Evolutionary conservation across 2,329 filamentous ascomycete genomes (phyloP), one percentile per base, ranked within the genome.

Genomic region (Monilinia laxa): DNA sequence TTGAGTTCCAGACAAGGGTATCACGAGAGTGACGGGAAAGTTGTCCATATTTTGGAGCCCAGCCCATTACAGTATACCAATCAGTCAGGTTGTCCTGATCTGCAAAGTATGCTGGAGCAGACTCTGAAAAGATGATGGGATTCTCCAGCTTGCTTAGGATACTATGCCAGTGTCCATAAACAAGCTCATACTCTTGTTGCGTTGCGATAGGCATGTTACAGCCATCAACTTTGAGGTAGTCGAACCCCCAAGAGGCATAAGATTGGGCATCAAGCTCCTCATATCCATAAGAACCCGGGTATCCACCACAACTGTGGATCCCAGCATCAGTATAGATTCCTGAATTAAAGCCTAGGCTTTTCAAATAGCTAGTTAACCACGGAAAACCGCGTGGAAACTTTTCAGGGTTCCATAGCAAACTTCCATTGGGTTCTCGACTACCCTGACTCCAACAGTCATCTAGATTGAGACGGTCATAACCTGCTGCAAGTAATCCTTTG

Each of bases 371-470:
- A 0, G 85, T 85, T 2, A 85, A 75, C 4, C 82, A 81, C 10
- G 80, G 80, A 68, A 90, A 85, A 0, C 87, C 87, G 28, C 81
- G 77, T 0, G 87, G 87, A 67, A 89, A 90, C 65, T 82, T 84
- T 11, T 73, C 74, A 0, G 76, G 72, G 70, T 87, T 80, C 0
- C 81, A 79, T 5, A 82, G 73, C 18, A 86, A 79, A 25, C 71
- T 73, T 4, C 82, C 78, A 11, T 79, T 75, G 0, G 79, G 81
- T 14, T 70, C 75, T 25, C 74, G 71, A 66, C 84, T 71, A 68
- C 82, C 80, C 58, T 80, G 71, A 16, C 80, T 81, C 84, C 83
- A 90, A 77, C 86, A 88, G 73, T 90, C 87, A 72, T 89, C 86
- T 64, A 86, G 81, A 67, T 86, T 86, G 68, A 87, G 81, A 59